These are phyloP conservation scores for Gamsiella multidivaricata DNA, from an alignment of 192 early-diverging fungal species.

Conservation along the genomic window DNA sequence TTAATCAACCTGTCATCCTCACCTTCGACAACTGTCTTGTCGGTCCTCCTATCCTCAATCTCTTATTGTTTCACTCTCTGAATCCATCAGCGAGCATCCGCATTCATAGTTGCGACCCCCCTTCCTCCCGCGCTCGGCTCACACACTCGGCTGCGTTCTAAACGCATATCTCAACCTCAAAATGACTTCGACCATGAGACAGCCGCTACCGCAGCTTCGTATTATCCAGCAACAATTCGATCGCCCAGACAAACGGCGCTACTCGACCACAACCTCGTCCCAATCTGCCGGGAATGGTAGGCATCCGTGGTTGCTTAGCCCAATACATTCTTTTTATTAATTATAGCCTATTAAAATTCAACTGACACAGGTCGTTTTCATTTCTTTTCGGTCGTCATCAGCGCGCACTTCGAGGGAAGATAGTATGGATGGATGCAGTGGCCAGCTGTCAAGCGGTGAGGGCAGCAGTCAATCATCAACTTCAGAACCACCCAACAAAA, in stretches of 20 bases:
- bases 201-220: conserved; percentile 23
- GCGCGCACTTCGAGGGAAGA: too few species aligned
- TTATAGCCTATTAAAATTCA: too few species aligned
- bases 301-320: neutral
- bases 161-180: neutral
- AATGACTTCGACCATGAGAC: conserved; percentile 43
- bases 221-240: conserved; percentile 50
- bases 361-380: too few species aligned
- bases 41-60: too few species aligned
- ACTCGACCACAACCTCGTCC: neutral
- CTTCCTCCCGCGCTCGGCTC: neutral
- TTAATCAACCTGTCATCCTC: too few species aligned
- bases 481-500: conserved; percentile 44
- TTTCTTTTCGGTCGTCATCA: too few species aligned
- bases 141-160: neutral
- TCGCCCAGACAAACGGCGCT: conserved; percentile 24
- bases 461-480: neutral
- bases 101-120: neutral
- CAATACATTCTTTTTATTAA: too few species aligned
- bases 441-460: conserved; percentile 25
- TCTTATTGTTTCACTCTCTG: too few species aligned
- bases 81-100: too few species aligned
- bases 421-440: too few species aligned
- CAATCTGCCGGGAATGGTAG: neutral
- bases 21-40: too few species aligned